Evolutionary conservation across 148 eudicot genomes (phyloP).

Genomic region (Nepenthes mirabilis): DNA sequence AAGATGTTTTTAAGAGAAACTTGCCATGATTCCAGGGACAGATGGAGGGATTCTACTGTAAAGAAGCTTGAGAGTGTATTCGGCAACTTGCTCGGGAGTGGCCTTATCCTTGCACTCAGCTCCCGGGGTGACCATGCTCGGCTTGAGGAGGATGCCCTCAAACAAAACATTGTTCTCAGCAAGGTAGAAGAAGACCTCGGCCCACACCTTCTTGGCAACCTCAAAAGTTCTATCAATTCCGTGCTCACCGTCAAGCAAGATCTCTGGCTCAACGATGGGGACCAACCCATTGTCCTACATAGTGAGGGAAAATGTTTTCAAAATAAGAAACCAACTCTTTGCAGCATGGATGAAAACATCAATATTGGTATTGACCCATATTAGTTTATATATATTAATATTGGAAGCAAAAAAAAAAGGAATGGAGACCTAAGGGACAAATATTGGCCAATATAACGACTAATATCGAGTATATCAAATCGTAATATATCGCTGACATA

Average conservation of each 20-base stretch:
- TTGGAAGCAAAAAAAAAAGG: neutral
- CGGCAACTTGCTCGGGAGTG: slow-evolving; percentile 63
- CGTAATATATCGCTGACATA: too few species aligned
- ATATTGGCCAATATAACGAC: neutral
- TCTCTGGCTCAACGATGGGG: slow-evolving; percentile 95
- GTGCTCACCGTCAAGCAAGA: slow-evolving; percentile 84
- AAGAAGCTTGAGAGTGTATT: slow-evolving; percentile 79
- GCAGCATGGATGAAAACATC: too few species aligned
- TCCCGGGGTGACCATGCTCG: slow-evolving; percentile 96
- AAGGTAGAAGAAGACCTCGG: slow-evolving; percentile 74
- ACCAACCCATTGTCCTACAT: slow-evolving; percentile 83
- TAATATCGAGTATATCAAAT: too few species aligned
- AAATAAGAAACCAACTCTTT: slow-evolving; percentile 1
- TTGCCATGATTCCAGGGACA: slow-evolving; percentile 95
- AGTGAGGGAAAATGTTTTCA: neutral
- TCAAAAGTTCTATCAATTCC: slow-evolving; percentile 85
- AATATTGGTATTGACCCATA: too few species aligned
- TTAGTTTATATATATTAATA: too few species aligned
- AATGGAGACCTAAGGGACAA: neutral
- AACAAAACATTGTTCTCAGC: slow-evolving; percentile 84
- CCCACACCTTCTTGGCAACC: slow-evolving; percentile 79
- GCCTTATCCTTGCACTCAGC: slow-evolving; percentile 89
- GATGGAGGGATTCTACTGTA: slow-evolving; percentile 69
- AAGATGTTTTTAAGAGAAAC: slow-evolving; percentile 7
- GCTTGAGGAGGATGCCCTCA: slow-evolving; percentile 88